Evolutionary conservation across 1,139 yeast species (phyloP).

Genomic region (Pneumocystis jirovecii): DNA sequence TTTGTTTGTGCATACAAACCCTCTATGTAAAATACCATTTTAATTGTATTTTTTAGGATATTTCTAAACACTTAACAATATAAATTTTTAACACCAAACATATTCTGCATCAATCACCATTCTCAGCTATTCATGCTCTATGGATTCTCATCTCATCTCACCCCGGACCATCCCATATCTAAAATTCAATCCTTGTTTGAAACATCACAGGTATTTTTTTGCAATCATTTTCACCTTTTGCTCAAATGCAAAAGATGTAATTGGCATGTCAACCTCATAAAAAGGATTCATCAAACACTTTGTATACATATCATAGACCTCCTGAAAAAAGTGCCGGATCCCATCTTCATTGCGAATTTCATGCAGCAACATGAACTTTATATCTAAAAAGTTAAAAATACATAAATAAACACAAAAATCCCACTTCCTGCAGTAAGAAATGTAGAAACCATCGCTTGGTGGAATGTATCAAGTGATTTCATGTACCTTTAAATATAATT

Average conservation of each 20-base stretch:
- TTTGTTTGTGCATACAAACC: too few relatives aligned
- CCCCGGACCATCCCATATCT: too few relatives aligned
- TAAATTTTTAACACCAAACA: too few relatives aligned
- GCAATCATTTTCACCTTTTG: slow-evolving; percentile 56
- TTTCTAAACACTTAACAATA: too few relatives aligned
- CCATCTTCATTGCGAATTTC: slow-evolving; percentile 54
- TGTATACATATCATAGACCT: slow-evolving; percentile 73
- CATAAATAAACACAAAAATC: neutral
- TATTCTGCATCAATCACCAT: too few relatives aligned
- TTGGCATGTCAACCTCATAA: slow-evolving; percentile 60
- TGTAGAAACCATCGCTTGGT: slow-evolving; percentile 66
- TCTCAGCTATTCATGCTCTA: too few relatives aligned
- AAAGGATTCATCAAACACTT: slow-evolving; percentile 80
- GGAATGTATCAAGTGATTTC: slow-evolving; percentile 72
- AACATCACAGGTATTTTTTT: slow-evolving; percentile 46
- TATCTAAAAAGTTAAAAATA: slow-evolving; percentile 24
- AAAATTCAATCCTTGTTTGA: too few relatives aligned
- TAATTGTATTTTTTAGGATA: too few relatives aligned
- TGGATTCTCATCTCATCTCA: too few relatives aligned
- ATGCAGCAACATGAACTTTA: slow-evolving; percentile 66
- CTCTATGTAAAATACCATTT: too few relatives aligned
- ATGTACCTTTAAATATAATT: slow-evolving; percentile 28
- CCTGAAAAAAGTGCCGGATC: slow-evolving; percentile 69
- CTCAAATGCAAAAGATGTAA: slow-evolving; percentile 64
- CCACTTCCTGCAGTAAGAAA: slow-evolving; percentile 68